A percentile compares a stretch with the other conserved stretches of the same genome.
phyloP scores from a whole-genome alignment of 371 early-diverging fungal genomes.

The Mortierella sp. region DNA sequence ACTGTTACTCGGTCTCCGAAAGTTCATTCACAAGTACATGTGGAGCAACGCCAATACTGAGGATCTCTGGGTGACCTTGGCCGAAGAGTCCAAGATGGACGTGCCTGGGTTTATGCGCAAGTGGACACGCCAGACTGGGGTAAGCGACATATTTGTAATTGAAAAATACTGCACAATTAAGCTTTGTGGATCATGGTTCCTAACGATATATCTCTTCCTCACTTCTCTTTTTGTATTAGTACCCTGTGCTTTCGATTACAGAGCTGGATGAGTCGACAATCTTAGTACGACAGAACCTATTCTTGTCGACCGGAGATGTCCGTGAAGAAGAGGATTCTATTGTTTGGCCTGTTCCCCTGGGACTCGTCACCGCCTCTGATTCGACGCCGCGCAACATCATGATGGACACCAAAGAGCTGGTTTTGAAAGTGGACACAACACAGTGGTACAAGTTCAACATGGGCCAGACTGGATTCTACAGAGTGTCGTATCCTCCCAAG shows the following conservation, averaged over 20 bases:
- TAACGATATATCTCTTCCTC: neutral
- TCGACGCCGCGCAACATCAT: constrained; percentile 44
- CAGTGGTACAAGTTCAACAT: constrained; percentile 77
- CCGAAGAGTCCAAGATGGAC: constrained; percentile 77
- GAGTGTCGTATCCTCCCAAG: constrained; percentile 73
- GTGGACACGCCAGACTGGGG: constrained; percentile 93
- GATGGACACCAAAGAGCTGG: constrained; percentile 52
- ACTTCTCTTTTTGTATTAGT: constrained; percentile 46
- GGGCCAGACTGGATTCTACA: constrained; percentile 76
- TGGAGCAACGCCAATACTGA: constrained; percentile 88
- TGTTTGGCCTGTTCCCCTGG: constrained; percentile 85
- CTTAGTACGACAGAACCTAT: constrained; percentile 79
- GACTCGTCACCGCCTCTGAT: constrained; percentile 44
- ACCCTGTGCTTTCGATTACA: constrained; percentile 81
- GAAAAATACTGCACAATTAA: neutral
- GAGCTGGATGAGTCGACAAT: constrained; percentile 61
- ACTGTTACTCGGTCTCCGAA: constrained; percentile 84
- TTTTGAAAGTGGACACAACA: constrained; percentile 52
- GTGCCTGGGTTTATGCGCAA: constrained; percentile 85
- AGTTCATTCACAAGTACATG: constrained; percentile 85
- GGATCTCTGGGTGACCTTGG: constrained; percentile 90
- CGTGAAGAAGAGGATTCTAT: constrained; percentile 76
- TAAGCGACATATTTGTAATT: neutral
- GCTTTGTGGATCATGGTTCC: neutral
- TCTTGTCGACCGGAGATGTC: constrained; percentile 82